Evolutionary conservation across 352 stramenopile genomes (phyloP), one percentile per base, ranked within the genome.

Genomic region (Globisporangium alternatum): DNA sequence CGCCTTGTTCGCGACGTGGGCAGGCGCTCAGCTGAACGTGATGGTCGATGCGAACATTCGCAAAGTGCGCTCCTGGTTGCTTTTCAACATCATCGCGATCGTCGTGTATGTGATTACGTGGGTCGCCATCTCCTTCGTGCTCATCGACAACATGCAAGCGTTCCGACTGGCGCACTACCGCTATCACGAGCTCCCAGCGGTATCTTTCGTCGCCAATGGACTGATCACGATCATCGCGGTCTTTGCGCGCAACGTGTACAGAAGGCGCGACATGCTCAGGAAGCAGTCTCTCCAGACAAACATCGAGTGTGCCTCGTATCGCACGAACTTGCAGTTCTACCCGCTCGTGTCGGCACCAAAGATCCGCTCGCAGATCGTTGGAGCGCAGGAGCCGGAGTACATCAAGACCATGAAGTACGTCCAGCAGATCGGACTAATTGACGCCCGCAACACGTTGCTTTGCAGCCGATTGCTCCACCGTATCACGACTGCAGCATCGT

Each of bases 31-130:
- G 60, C 30, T 44, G 28, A 71, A 63, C 45, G 60, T 71, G 39
- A 30, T 58, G 9, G 48, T 63, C 35, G 65, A 71, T 21, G 60
- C 65, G 19, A 69, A 55, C 44, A 47, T 66, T 19, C 52, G 60
- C 7, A 53, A 22, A 17, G 21, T 68, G 54, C 49, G 52, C 15
- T 35, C 49, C 19, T 63, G 62, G 62, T 25, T 59, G 12, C 8
- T 57, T 0, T 53, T 68, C 45, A 59, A 57, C 21, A 9, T 68
- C 7, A 9, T 48, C 25, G 62, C 19, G 21, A 51, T 48, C 9
- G 28, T 47, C 0, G 2, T 56, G 13, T 63, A 54, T 19, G 8
- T 31, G 0, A 10, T 63, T 28, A 43, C 35, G 45, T 68, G 62
- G 56, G 6, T 12, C 10, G 35, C 39, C 2, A 37, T 68, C 19